Conservation (phyloP, 208 protist genomes). For the Hexamita inflata region DNA sequence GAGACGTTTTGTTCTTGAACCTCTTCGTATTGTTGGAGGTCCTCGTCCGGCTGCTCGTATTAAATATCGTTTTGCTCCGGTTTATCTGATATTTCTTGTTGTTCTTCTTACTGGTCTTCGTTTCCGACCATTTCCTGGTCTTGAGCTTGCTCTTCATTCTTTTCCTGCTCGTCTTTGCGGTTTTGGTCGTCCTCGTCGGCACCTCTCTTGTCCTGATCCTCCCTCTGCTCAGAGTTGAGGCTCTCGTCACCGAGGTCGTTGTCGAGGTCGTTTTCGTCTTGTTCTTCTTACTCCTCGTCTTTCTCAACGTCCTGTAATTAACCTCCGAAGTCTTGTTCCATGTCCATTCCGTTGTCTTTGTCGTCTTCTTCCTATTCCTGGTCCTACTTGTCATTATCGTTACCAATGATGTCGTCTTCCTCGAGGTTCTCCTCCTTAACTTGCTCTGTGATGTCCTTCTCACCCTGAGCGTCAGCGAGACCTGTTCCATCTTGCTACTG, state of each 20-base stretch:
- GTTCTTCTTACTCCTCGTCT: constrained; percentile 34
- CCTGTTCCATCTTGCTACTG: constrained; percentile 69
- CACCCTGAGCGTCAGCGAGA: constrained; percentile 91
- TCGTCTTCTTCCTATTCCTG: constrained; percentile 40
- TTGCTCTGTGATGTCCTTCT: constrained; percentile 88
- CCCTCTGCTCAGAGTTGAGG: too few relatives aligned
- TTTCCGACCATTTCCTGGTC: constrained; percentile 27
- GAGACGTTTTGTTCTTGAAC: too few relatives aligned
- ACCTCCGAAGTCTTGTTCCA: constrained; percentile 47
- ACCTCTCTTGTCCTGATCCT: constrained; percentile 19
- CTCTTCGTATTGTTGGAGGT: too few relatives aligned
- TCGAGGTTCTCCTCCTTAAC: constrained; percentile 76
- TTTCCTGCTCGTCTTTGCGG: constrained; percentile 36
- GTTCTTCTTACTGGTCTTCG: not conserved
- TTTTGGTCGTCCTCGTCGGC: not conserved
- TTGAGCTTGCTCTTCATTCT: not conserved
- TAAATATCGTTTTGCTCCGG: constrained; percentile 37
- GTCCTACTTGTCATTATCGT: constrained; percentile 55
- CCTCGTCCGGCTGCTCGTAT: too few relatives aligned
- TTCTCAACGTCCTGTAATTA: constrained; percentile 39
- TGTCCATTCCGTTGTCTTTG: constrained; percentile 45
- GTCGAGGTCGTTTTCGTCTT: constrained; percentile 33
- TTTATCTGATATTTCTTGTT: not conserved
- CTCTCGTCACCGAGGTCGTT: not conserved
- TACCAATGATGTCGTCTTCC: constrained; percentile 29